phyloP scores from a whole-genome alignment of 2,329 filamentous ascomycete species.

The Aureobasidium sp. region DNA sequence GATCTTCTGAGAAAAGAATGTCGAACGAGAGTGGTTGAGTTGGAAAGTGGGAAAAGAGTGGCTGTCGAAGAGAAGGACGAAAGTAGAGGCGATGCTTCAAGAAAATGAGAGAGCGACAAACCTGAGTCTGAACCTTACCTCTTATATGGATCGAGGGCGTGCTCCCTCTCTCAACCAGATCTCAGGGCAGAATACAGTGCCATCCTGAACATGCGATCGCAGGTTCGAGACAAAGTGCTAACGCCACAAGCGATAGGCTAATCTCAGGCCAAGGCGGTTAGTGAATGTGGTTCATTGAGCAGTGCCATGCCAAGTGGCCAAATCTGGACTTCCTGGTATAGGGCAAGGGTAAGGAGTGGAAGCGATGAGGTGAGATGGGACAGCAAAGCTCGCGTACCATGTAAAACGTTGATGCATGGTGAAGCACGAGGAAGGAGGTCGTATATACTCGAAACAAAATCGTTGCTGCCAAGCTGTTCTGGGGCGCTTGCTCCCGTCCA shows the following conservation, averaged over 20 bases:
- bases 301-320: constrained; percentile 1
- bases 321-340: neutral
- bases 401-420: constrained; percentile 5
- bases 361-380: neutral
- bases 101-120: neutral
- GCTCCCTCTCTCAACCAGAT: too few species aligned
- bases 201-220: neutral
- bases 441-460: constrained; percentile 12
- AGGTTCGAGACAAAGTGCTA: neutral
- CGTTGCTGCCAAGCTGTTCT: constrained; percentile 7
- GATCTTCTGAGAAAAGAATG: neutral
- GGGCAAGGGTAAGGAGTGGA: neutral
- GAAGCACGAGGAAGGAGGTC: neutral
- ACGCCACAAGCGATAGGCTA: constrained; percentile 9
- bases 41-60: neutral
- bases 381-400: constrained; percentile 1
- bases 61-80: constrained; percentile 1
- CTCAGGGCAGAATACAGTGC: neutral
- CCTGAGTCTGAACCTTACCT: neutral
- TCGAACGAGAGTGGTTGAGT: constrained; percentile 7
- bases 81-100: neutral
- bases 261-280: constrained; percentile 9
- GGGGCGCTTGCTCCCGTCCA: neutral
- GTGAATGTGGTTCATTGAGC: neutral
- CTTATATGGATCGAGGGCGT: neutral